Base-by-base conservation (phyloP, 495 filamentous ascomycete species). In the Hypoxylon lienhwacheense region DNA sequence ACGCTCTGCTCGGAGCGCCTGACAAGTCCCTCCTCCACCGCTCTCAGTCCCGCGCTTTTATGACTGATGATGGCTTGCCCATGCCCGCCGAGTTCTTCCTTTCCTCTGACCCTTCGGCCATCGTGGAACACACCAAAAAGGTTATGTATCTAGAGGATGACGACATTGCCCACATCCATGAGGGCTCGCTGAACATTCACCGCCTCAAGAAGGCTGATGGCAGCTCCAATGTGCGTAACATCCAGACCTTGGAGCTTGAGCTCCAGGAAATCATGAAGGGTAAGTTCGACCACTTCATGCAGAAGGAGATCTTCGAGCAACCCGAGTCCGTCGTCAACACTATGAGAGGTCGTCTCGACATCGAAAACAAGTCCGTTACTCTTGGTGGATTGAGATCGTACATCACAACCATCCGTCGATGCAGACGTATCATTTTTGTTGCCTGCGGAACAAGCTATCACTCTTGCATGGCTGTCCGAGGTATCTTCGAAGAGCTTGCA, bases 211-310 rank as follows among this genome's bases (percentile, higher is more conserved):
- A 97, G 81, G 85, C 90, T 65, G 92, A 97, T 75, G 95, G 93
- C 43, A 89, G 88, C 58, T 96, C 90, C 67, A 96, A 96, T 67
- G 91, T 97, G 45, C 90, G 93, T 65, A 88, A 87, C 44, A 98
- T 98, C 71, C 93, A 98, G 78, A 98, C 93, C 33, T 82, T 98
- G 46, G 93, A 98, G 76, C 85, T 98, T 31, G 90, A 98, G 81
- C 85, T 98, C 46, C 93, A 98, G 77, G 93, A 98, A 77, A 98
- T 98, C 72, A 98, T 98, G 93, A 98, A 97, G 83, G 93, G 93
- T 67, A 95, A 92, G 66, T 98, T 97, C 73, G 93, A 98, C 69
- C 93, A 98, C 74, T 98, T 97, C 80, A 98, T 98, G 93, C 95
- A 98, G 70, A 98, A 98, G 80, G 93, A 98, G 70, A 98, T 98